phyloP scores from a whole-genome alignment of 1,284 basidiomycete genomes.

The Ustilago shanxiensis region DNA sequence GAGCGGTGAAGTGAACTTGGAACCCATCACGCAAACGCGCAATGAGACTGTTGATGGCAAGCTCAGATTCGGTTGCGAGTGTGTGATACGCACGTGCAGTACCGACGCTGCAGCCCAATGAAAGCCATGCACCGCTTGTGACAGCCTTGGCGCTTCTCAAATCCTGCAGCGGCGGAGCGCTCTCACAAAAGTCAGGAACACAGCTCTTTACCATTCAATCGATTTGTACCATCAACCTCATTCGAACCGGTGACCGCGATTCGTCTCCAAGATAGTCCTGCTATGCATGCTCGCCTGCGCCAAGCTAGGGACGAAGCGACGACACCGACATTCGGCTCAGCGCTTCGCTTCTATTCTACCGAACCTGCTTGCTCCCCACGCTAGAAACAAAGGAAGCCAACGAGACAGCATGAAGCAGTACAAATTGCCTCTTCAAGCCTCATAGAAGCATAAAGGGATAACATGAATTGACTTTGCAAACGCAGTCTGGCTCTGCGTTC shows the following conservation, averaged over 20 bases:
- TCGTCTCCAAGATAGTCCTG: background rate
- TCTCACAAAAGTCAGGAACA: background rate
- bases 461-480: background rate
- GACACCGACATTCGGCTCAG: background rate
- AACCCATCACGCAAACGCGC: too few species aligned
- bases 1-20: background rate
- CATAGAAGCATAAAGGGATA: background rate
- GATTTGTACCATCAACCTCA: background rate
- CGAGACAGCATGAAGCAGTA: background rate
- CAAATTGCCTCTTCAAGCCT: background rate
- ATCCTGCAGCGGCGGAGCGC: background rate
- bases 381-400: too few species aligned
- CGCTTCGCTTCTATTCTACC: background rate
- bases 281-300: background rate
- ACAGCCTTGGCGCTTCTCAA: background rate
- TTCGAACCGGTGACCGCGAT: background rate
- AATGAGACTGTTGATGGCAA: background rate
- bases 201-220: background rate
- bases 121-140: background rate
- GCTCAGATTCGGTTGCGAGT: background rate
- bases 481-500: background rate
- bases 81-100: background rate
- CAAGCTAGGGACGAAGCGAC: background rate
- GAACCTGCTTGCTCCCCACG: background rate
- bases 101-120: background rate